Conservation (phyloP, 108 stramenopile genomes). For the Halocafeteria seosinensis region DNA sequence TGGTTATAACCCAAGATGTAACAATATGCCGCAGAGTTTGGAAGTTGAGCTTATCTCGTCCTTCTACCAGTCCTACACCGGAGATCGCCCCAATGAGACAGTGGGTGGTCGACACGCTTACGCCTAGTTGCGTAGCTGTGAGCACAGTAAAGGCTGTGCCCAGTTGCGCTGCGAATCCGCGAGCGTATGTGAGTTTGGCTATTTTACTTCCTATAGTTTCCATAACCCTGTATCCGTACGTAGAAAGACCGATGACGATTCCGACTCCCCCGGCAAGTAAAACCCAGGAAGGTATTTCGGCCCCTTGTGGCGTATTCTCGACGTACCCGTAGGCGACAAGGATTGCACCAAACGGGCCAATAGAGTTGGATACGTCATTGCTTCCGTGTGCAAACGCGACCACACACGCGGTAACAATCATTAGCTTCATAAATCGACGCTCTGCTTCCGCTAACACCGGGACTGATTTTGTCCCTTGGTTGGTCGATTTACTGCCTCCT, state of each 20-base stretch:
- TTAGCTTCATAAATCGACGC: background rate
- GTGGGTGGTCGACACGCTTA: background rate
- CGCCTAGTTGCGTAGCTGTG: background rate
- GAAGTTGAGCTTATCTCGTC: background rate
- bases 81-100: conserved; percentile 5
- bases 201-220: conserved; percentile 13
- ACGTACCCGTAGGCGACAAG: background rate
- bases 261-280: conserved; percentile 8
- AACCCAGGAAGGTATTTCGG: conserved; percentile 1
- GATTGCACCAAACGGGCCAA: conserved; percentile 9
- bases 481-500: background rate
- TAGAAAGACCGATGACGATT: conserved; percentile 7
- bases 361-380: conserved; percentile 18
- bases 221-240: conserved; percentile 19
- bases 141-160: background rate
- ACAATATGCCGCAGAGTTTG: background rate
- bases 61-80: conserved; percentile 5
- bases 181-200: conserved; percentile 7
- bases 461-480: background rate
- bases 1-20: conserved; percentile 1
- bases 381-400: conserved; percentile 12
- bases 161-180: conserved; percentile 12
- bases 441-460: background rate
- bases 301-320: background rate
- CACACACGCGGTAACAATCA: background rate